Percentiles rank a stretch among this genome's conserved stretches.
These are phyloP conservation scores for Scopulariopsis brevicaulis DNA, from an alignment of 2,329 filamentous ascomycete species.

Conservation along the genomic window DNA sequence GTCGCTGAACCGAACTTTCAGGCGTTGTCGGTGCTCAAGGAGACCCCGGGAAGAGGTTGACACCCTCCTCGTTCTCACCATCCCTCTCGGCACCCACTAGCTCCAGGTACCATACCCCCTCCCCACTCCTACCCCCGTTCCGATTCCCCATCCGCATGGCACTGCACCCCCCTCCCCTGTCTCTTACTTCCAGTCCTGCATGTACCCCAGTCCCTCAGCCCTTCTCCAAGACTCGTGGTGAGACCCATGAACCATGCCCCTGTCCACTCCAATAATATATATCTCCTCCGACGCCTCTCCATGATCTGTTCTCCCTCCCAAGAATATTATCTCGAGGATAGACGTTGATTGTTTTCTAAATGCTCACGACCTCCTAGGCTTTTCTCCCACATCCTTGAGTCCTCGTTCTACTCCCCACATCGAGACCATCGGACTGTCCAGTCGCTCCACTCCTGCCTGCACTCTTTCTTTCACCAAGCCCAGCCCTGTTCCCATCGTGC, in stretches of 20 bases:
- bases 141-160: background rate
- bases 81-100: slow-evolving; percentile 1
- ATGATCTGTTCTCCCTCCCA: background rate
- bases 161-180: background rate
- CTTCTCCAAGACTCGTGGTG: background rate
- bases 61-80: background rate
- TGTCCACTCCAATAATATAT: slow-evolving; percentile 4
- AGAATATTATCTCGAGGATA: background rate
- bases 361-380: background rate
- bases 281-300: slow-evolving; percentile 1
- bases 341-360: background rate
- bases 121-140: background rate
- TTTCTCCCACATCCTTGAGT: background rate
- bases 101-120: slow-evolving; percentile 4
- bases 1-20: background rate
- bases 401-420: background rate
- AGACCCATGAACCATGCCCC: background rate
- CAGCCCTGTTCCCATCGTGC: background rate
- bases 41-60: background rate
- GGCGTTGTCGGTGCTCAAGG: background rate
- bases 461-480: background rate
- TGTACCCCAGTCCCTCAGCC: slow-evolving; percentile 3
- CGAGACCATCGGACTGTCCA: background rate
- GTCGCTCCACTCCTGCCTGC: background rate
- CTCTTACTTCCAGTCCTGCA: background rate